These are phyloP conservation scores for Silene coronaria DNA, from an alignment of 179 eudicot genomes.

Conservation along the genomic window DNA sequence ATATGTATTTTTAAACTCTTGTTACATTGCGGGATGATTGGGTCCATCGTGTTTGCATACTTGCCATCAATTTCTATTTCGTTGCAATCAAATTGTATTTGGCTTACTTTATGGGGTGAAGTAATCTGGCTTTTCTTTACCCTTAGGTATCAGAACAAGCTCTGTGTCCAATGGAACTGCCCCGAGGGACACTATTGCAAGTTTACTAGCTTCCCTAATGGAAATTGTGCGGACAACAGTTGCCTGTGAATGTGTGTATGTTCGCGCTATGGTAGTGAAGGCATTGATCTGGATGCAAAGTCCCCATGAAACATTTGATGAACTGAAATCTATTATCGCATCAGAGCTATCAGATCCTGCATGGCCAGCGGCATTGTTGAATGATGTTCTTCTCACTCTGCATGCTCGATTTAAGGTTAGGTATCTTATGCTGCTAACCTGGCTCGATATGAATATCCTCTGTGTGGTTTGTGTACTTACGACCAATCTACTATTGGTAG, in stretches of 20 bases:
- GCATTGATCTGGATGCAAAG: constrained; percentile 99
- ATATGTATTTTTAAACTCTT: neutral
- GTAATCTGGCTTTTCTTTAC: constrained; percentile 2
- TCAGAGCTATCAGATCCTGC: constrained; percentile 98
- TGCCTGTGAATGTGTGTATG: constrained; percentile 99
- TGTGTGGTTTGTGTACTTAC: neutral
- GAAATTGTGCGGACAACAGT: constrained; percentile 98
- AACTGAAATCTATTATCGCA: constrained; percentile 81
- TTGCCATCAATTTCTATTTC: neutral
- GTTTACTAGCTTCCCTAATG: constrained; percentile 91
- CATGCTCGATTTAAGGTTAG: constrained; percentile 99
- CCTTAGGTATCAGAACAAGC: constrained; percentile 51
- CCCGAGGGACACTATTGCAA: constrained; percentile 81
- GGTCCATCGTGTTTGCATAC: neutral
- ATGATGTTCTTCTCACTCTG: constrained; percentile 91
- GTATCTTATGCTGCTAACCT: neutral
- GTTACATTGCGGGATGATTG: neutral
- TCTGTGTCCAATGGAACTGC: constrained; percentile 62
- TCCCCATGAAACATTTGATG: constrained; percentile 90
- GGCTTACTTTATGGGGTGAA: constrained; percentile 7
- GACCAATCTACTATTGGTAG: neutral
- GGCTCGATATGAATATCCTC: neutral
- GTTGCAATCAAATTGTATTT: neutral
- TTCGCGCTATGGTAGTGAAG: constrained; percentile 96
- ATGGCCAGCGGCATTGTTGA: constrained; percentile 91